These are phyloP conservation scores for Prunus dulcis DNA, from an alignment of 306 rosid genomes.

Conservation along the genomic window DNA sequence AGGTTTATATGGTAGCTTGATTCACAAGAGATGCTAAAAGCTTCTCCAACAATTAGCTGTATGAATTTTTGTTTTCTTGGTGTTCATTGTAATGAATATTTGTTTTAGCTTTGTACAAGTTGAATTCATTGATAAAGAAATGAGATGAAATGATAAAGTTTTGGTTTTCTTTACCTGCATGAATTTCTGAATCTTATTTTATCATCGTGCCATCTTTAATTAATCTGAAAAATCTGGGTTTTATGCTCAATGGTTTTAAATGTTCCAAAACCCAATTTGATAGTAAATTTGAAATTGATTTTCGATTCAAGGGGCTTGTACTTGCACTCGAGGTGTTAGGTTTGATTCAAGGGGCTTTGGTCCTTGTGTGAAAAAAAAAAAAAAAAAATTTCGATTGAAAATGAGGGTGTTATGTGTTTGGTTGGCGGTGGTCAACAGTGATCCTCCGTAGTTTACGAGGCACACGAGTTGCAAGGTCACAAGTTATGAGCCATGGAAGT, in stretches of 20 bases:
- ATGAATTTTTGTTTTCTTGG: background rate
- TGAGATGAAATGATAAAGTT: background rate
- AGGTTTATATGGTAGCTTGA: slow-evolving; percentile 77
- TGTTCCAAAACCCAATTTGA: background rate
- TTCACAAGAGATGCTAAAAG: background rate
- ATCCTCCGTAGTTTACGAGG: background rate
- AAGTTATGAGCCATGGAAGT: background rate
- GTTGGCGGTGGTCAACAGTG: background rate
- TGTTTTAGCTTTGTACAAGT: background rate
- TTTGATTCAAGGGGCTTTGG: no score
- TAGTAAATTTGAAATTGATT: no score
- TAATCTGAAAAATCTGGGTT: background rate
- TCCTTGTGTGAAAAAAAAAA: no score
- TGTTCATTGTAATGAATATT: background rate
- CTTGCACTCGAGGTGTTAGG: no score
- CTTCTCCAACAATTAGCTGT: background rate
- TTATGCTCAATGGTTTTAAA: background rate
- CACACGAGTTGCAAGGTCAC: background rate
- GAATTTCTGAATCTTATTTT: background rate
- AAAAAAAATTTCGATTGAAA: background rate
- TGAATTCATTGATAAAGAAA: background rate
- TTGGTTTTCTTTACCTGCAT: background rate
- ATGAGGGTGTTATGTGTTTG: background rate
- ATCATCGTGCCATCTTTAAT: background rate
- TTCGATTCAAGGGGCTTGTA: no score